phyloP scores from a whole-genome alignment of 2,329 filamentous ascomycete species.

The Penicillium sp. region DNA sequence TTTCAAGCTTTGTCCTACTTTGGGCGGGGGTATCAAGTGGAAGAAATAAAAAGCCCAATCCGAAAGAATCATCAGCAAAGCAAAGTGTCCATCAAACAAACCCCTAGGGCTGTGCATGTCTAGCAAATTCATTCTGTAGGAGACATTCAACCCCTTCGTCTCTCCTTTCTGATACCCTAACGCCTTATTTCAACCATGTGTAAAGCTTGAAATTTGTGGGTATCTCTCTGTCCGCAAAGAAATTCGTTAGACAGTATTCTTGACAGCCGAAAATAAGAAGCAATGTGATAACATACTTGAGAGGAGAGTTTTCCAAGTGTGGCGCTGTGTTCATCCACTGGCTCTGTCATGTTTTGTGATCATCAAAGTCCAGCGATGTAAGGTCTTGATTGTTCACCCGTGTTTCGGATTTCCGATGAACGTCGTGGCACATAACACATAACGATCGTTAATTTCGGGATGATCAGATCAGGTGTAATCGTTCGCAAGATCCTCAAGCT shows the following conservation, averaged over 20 bases:
- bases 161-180: neutral
- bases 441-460: neutral
- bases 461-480: neutral
- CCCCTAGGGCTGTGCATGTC: neutral
- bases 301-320: neutral
- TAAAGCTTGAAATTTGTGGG: neutral
- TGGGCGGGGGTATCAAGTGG: neutral
- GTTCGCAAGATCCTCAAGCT: constrained; percentile 9
- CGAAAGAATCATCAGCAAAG: neutral
- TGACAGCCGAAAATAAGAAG: neutral
- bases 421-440: neutral
- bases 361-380: neutral
- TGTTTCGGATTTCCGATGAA: neutral
- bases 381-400: neutral
- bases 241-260: neutral
- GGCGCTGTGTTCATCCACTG: neutral
- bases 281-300: neutral
- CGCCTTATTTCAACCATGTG: neutral
- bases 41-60: neutral
- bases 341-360: neutral
- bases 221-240: neutral
- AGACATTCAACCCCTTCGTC: neutral
- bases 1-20: neutral
- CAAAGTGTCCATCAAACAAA: neutral
- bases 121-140: neutral